These are phyloP conservation scores for Carex kokanica DNA, from an alignment of 176 grass and related monocot species.

Conservation along the genomic window DNA sequence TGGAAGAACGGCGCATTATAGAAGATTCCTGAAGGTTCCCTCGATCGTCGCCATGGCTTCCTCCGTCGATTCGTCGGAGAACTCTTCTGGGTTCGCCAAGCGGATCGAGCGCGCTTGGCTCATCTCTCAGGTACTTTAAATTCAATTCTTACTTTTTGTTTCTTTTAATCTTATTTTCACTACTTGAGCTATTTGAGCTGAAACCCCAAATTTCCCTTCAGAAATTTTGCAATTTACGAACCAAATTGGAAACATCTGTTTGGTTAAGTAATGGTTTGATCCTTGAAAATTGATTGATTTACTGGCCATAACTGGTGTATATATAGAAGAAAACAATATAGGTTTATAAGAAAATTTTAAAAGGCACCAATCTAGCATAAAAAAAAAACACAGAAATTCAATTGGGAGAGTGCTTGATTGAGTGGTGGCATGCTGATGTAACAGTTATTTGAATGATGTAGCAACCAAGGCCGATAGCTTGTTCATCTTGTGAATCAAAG, in stretches of 20 bases:
- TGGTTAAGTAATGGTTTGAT: not conserved
- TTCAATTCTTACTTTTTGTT: not conserved
- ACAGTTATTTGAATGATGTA: conserved; percentile 38
- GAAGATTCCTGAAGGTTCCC: conserved; percentile 18
- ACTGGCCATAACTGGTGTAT: not conserved
- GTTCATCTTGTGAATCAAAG: conserved; percentile 69
- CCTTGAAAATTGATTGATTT: not conserved
- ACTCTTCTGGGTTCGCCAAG: conserved; percentile 62
- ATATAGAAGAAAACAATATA: conserved; percentile 14
- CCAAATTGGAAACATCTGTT: not conserved
- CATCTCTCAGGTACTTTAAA: conserved; percentile 64
- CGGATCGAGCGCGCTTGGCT: conserved; percentile 77
- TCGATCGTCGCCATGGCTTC: conserved; percentile 43
- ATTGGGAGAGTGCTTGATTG: not conserved
- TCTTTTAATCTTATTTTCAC: not conserved
- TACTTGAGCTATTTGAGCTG: not conserved
- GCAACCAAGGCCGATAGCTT: conserved; percentile 82
- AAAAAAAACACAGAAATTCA: not conserved
- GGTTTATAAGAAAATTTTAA: not conserved
- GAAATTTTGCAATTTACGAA: conserved; percentile 16
- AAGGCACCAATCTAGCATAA: not conserved
- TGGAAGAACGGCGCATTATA: not conserved
- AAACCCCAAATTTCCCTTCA: not conserved
- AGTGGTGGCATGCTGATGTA: not conserved
- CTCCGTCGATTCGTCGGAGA: conserved; percentile 55